phyloP scores from a whole-genome alignment of 164 flowering plant species.

The Cinnamomum chago region DNA sequence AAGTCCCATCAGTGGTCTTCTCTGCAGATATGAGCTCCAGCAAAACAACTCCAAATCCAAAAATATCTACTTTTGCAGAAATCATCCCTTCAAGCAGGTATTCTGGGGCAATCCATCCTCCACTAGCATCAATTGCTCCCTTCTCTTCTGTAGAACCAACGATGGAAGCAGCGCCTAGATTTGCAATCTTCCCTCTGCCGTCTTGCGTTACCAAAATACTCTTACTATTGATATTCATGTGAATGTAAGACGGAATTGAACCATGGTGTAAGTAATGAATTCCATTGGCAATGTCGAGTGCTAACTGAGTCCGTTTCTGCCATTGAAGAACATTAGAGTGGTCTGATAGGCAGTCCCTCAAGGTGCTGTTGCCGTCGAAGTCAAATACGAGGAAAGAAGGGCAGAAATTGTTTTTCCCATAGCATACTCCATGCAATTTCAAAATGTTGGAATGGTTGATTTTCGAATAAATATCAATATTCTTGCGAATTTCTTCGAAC shows the following conservation, averaged over 20 bases:
- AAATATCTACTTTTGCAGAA: slow-evolving; percentile 48
- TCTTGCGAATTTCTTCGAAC: slow-evolving; percentile 36
- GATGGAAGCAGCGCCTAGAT: slow-evolving; percentile 24
- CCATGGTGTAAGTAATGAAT: slow-evolving; percentile 56
- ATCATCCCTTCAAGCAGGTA: slow-evolving; percentile 25
- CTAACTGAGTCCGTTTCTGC: slow-evolving; percentile 43
- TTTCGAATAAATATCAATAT: slow-evolving; percentile 39
- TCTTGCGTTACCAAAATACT: slow-evolving; percentile 42
- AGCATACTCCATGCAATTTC: slow-evolving; percentile 44
- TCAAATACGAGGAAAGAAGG: slow-evolving; percentile 48
- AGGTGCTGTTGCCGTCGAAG: slow-evolving; percentile 42
- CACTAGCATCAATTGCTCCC: slow-evolving; percentile 11
- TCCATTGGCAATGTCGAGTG: slow-evolving; percentile 52
- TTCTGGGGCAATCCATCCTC: slow-evolving; percentile 52
- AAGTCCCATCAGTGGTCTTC: slow-evolving; percentile 28
- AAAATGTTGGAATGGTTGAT: slow-evolving; percentile 59
- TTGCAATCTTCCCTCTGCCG: slow-evolving; percentile 53
- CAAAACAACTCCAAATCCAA: slow-evolving; percentile 57
- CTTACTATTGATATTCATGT: slow-evolving; percentile 35
- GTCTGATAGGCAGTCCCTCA: slow-evolving; percentile 40
- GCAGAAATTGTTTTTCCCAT: slow-evolving; percentile 9
- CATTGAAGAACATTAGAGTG: slow-evolving; percentile 28
- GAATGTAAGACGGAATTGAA: slow-evolving; percentile 48
- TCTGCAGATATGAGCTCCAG: slow-evolving; percentile 55
- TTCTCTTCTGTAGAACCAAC: slow-evolving; percentile 19